phyloP scores from a whole-genome alignment of 2,329 filamentous ascomycete genomes.

The Lachnum nothofagi region DNA sequence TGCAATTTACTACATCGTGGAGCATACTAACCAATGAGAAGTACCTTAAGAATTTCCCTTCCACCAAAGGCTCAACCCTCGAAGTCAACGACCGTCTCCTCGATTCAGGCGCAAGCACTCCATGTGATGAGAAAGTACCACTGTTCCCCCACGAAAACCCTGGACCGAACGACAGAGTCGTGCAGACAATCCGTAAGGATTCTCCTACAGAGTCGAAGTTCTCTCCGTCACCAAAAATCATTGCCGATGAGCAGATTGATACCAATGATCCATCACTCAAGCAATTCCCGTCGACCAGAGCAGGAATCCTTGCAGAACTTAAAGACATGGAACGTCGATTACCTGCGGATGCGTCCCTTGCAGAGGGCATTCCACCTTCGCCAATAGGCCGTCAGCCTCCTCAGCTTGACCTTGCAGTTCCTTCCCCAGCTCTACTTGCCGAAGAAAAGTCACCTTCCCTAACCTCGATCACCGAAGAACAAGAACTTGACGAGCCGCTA shows the following conservation, averaged over 20 bases:
- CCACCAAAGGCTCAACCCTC: neutral
- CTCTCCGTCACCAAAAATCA: constrained; percentile 2
- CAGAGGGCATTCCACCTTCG: constrained; percentile 19
- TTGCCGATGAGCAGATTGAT: constrained; percentile 20
- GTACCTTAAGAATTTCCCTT: neutral
- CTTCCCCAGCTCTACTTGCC: constrained; percentile 14
- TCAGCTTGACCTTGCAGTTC: neutral
- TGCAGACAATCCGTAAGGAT: neutral
- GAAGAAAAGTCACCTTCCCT: constrained; percentile 23
- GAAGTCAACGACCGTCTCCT: constrained; percentile 5
- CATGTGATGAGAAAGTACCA: constrained; percentile 28
- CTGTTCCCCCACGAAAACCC: constrained; percentile 29
- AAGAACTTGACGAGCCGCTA: constrained; percentile 17
- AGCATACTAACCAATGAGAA: neutral
- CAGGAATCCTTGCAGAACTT: constrained; percentile 24
- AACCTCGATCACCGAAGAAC: constrained; percentile 24
- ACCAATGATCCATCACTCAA: constrained; percentile 28
- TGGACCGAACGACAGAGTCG: constrained; percentile 14
- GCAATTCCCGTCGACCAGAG: constrained; percentile 27
- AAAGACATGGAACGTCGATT: constrained; percentile 22
- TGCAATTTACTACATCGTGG: neutral
- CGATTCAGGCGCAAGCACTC: constrained; percentile 18
- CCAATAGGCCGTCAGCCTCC: constrained; percentile 14
- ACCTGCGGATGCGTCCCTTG: constrained; percentile 21
- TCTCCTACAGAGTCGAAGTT: constrained; percentile 2